Percentiles rank a stretch among this genome's conserved stretches.
These are phyloP conservation scores for Boletellus dicymbophilus DNA, from an alignment of 1,284 basidiomycete genomes.

Conservation along the genomic window DNA sequence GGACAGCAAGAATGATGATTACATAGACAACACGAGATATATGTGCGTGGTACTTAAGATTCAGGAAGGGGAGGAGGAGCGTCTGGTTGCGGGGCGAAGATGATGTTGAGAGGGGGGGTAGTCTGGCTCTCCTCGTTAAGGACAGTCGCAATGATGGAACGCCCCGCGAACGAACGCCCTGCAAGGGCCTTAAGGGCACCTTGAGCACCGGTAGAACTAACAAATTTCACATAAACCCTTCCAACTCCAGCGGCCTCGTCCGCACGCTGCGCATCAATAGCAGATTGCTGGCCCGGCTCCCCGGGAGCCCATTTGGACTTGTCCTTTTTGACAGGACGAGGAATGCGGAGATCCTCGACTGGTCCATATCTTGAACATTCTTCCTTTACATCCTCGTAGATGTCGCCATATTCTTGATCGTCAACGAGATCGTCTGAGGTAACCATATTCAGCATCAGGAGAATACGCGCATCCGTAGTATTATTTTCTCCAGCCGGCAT, in stretches of 20 bases:
- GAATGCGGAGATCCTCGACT: constrained; percentile 88
- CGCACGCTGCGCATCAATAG: constrained; percentile 64
- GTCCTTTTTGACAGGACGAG: constrained; percentile 85
- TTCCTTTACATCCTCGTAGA: constrained; percentile 93
- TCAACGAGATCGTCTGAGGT: constrained; percentile 90
- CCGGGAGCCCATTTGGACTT: constrained; percentile 76
- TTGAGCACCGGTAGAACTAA: constrained; percentile 59
- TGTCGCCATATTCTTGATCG: constrained; percentile 92
- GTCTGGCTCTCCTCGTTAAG: constrained; percentile 80
- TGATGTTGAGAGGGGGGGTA: constrained; percentile 74
- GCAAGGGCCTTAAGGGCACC: constrained; percentile 83
- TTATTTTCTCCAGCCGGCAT: constrained; percentile 75
- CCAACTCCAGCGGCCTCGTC: constrained; percentile 93
- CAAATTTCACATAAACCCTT: constrained; percentile 90
- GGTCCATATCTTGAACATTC: constrained; percentile 86
- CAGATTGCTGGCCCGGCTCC: constrained; percentile 60
- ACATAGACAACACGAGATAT: constrained; percentile 25
- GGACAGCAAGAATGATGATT: constrained; percentile 10
- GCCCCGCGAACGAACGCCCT: constrained; percentile 89
- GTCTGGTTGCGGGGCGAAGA: constrained; percentile 81
- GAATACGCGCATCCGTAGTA: constrained; percentile 70
- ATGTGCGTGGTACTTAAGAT: constrained; percentile 15
- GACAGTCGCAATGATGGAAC: constrained; percentile 85
- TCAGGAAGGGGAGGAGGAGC: constrained; percentile 72
- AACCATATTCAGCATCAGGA: constrained; percentile 99